Percentiles rank a stretch among this genome's conserved stretches.
These are phyloP conservation scores for Davidsoniella virescens DNA, from an alignment of 2,329 filamentous ascomycete genomes.

Conservation along the genomic window DNA sequence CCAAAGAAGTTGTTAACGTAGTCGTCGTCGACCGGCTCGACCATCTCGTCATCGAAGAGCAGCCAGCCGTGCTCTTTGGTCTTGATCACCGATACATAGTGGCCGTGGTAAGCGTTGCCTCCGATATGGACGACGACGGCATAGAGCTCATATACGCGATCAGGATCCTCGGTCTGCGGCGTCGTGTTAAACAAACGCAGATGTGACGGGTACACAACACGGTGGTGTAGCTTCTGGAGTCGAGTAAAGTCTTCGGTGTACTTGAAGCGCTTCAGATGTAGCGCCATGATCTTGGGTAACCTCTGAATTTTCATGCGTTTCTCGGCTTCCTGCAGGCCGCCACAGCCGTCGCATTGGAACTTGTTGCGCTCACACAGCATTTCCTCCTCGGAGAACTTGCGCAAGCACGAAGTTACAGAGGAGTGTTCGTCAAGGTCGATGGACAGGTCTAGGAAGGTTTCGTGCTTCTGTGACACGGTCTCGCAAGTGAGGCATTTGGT, in stretches of 20 bases:
- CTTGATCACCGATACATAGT: conserved; percentile 96
- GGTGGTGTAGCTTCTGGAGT: conserved; percentile 89
- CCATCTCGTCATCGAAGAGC: conserved; percentile 94
- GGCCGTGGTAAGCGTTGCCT: conserved; percentile 88
- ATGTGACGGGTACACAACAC: conserved; percentile 93
- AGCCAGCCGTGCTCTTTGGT: conserved; percentile 92
- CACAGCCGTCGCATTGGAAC: conserved; percentile 95
- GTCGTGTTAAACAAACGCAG: conserved; percentile 95
- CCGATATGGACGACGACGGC: conserved; percentile 96
- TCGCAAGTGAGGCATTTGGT: conserved; percentile 94
- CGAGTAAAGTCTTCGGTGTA: conserved; percentile 92
- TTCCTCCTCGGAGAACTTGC: conserved; percentile 94
- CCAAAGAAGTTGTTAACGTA: conserved; percentile 97
- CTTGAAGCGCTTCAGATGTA: conserved; percentile 95
- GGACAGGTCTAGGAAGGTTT: conserved; percentile 88
- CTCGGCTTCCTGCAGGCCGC: conserved; percentile 90
- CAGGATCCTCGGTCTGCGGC: conserved; percentile 83
- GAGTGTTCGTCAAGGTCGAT: conserved; percentile 92
- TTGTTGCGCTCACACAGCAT: conserved; percentile 98
- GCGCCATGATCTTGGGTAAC: conserved; percentile 73
- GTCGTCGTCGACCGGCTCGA: conserved; percentile 91
- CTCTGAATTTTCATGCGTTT: conserved; percentile 99
- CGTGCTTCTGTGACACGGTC: conserved; percentile 84
- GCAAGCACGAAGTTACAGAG: conserved; percentile 85
- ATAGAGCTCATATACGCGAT: conserved; percentile 89